Conservation (phyloP, 768 basidiomycete species). For the Mycena rebaudengoi region DNA sequence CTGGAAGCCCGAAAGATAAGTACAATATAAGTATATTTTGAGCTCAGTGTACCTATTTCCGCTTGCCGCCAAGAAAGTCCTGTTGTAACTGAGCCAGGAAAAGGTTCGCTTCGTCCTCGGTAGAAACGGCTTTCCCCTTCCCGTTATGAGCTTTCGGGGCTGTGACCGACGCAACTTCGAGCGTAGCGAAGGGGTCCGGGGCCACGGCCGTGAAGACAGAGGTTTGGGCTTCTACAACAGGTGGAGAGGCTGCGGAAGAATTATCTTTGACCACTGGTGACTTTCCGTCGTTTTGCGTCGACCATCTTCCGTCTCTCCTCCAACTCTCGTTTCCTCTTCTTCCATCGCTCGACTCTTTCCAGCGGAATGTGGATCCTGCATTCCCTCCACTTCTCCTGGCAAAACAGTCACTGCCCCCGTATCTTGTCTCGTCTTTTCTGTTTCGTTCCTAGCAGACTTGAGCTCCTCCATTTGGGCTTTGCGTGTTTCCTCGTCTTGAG, state of each 20-base stretch:
- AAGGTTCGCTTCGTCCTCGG: constrained; percentile 58
- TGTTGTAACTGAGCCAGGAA: constrained; percentile 74
- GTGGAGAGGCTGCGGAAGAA: constrained; percentile 1
- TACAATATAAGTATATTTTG: not conserved
- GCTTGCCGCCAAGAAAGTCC: constrained; percentile 57
- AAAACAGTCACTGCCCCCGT: constrained; percentile 65
- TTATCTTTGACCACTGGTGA: constrained; percentile 31
- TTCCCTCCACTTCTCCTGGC: constrained; percentile 83
- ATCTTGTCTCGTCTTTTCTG: constrained; percentile 67
- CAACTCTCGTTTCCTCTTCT: constrained; percentile 77
- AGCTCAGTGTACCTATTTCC: constrained; percentile 53
- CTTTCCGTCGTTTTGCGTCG: constrained; percentile 75
- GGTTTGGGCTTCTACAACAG: constrained; percentile 2
- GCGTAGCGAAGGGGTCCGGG: constrained; percentile 58
- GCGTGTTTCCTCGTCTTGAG: constrained; percentile 82
- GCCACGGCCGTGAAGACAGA: constrained; percentile 23
- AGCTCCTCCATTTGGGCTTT: constrained; percentile 86
- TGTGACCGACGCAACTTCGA: constrained; percentile 46
- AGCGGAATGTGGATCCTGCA: constrained; percentile 53
- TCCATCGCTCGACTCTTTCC: constrained; percentile 67
- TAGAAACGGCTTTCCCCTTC: constrained; percentile 26
- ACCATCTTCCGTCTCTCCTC: constrained; percentile 71
- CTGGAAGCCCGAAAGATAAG: constrained; percentile 39
- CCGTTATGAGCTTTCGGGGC: constrained; percentile 30
- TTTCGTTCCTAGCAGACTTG: constrained; percentile 71